Base-by-base conservation (phyloP, 768 basidiomycete genomes). In the Rhodotorula diobovata region DNA sequence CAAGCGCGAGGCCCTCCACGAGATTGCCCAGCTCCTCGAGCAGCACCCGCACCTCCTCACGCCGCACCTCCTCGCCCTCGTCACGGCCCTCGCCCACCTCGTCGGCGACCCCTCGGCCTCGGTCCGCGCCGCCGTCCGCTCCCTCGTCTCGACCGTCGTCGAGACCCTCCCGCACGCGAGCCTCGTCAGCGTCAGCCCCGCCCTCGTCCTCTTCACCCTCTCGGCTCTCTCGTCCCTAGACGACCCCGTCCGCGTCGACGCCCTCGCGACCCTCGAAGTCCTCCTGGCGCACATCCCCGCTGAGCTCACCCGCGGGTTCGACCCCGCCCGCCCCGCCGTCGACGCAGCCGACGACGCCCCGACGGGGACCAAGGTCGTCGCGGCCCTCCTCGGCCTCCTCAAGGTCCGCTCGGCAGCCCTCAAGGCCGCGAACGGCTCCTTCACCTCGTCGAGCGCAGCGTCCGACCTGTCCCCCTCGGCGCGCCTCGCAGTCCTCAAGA, bases 191-290 rank as follows among this genome's bases (percentile, higher is more conserved):
- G 91, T 96, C 77, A 83, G 89, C 0, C 83, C 90, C 2, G 77
- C 87, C 0, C 82, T 97, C 11, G 83, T 97, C 34, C 85, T 98
- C 25, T 95, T 93, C 79, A 87, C 87, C 0, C 88, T 90, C 12
- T 95, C 93, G 18, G 91, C 92, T 0, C 89, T 94, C 79, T 93
- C 91, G 0, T 90, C 94, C 76, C 95, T 98, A 58, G 96, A 93
- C 79, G 93, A 93, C 32, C 92, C 95, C 80, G 92, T 97, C 70
- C 86, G 93, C 25, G 85, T 97, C 50, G 94, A 97, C 78, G 91
- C 92, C 7, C 84, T 95, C 64, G 87, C 88, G 21, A 86, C 92
- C 74, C 80, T 97, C 54, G 85, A 90, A 76, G 78, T 94, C 34
- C 84, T 92, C 51, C 83, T 96, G 8, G 86, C 88, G 48, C 77